These are phyloP conservation scores for Pseudevernia furfuracea DNA, from an alignment of 495 filamentous ascomycete species.

Conservation along the genomic window DNA sequence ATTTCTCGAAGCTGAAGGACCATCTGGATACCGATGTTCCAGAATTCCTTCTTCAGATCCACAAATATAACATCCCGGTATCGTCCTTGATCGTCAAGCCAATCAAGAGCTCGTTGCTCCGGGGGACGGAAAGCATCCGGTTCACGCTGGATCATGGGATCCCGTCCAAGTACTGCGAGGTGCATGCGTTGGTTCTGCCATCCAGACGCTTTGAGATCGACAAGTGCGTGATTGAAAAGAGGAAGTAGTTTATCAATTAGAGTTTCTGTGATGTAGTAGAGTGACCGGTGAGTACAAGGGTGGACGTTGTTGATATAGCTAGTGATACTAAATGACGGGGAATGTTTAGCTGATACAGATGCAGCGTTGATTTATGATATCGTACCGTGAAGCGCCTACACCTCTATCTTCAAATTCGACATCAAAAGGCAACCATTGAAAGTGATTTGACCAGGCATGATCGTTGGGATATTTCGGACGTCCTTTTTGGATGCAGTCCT, in stretches of 20 bases:
- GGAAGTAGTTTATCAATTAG: conserved; percentile 36
- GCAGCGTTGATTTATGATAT: neutral
- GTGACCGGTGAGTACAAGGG: conserved; percentile 30
- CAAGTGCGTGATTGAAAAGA: conserved; percentile 37
- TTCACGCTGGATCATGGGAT: conserved; percentile 27
- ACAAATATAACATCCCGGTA: conserved; percentile 27
- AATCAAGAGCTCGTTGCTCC: conserved; percentile 1
- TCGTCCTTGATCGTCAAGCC: conserved; percentile 27
- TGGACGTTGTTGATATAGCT: conserved; percentile 46
- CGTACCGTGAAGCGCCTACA: conserved; percentile 6
- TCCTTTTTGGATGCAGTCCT: conserved; percentile 26
- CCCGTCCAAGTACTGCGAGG: conserved; percentile 26
- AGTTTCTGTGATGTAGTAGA: conserved; percentile 40
- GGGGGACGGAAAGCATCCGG: conserved; percentile 21
- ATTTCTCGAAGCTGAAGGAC: conserved; percentile 35
- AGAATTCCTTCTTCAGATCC: conserved; percentile 35
- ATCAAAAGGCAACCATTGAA: conserved; percentile 38
- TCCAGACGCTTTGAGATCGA: conserved; percentile 33
- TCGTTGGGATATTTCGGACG: conserved; percentile 32
- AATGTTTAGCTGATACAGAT: conserved; percentile 8
- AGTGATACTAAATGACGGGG: conserved; percentile 24
- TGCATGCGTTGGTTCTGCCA: conserved; percentile 22
- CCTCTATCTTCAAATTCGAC: conserved; percentile 29
- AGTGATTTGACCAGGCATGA: conserved; percentile 38
- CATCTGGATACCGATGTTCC: conserved; percentile 35